A percentile compares a stretch with the other conserved stretches of the same genome.
Conservation (phyloP, 2,329 filamentous ascomycete species). For the Colletotrichum sp. region DNA sequence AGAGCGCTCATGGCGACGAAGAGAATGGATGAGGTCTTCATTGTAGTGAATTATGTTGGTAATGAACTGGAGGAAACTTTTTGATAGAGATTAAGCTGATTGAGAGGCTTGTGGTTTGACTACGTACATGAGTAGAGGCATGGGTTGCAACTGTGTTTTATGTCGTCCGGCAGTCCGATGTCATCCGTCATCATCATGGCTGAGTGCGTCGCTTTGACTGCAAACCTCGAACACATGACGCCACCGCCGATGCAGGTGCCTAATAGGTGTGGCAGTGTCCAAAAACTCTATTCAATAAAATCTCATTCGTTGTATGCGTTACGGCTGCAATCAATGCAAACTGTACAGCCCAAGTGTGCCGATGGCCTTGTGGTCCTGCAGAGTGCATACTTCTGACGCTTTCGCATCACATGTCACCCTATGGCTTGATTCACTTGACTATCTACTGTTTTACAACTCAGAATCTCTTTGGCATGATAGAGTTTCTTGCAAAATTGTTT, state of each 20-base stretch:
- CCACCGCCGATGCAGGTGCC: not conserved
- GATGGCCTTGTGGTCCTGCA: not conserved
- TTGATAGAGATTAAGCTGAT: not conserved
- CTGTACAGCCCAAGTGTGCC: not conserved
- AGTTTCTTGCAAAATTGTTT: accelerated
- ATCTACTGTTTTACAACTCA: accelerated
- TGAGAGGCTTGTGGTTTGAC: not conserved
- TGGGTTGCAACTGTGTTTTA: not conserved
- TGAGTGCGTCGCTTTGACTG: not conserved
- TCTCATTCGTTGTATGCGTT: not conserved
- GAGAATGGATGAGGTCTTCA: not conserved
- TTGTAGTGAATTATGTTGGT: not conserved
- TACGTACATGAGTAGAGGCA: not conserved
- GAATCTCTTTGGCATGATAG: not conserved
- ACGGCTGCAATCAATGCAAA: not conserved
- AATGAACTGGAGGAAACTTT: not conserved
- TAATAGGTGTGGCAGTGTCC: not conserved
- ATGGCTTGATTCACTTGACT: accelerated
- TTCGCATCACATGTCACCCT: not conserved
- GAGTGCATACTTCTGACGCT: not conserved
- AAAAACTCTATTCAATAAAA: not conserved
- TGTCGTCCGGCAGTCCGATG: not conserved
- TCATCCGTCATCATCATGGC: not conserved
- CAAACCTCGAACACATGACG: not conserved
- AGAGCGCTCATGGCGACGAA: not conserved